phyloP scores from a whole-genome alignment of 2,329 filamentous ascomycete genomes.

The Phaeosphaeria sp. region DNA sequence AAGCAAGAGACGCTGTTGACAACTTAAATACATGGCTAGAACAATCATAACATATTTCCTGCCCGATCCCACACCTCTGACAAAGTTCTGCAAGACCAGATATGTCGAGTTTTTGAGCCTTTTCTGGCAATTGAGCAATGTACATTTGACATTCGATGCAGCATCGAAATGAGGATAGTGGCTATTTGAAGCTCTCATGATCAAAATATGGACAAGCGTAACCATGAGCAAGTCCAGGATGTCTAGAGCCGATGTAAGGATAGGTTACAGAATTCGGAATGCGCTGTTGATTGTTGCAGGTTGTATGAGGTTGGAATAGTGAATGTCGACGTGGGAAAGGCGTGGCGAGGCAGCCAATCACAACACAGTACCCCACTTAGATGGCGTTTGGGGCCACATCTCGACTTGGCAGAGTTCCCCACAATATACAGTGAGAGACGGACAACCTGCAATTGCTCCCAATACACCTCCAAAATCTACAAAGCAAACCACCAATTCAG shows the following conservation, averaged over 20 bases:
- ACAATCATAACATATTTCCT: too few relatives aligned
- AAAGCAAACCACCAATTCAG: not conserved
- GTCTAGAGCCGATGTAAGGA: not conserved
- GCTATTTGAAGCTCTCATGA: too few relatives aligned
- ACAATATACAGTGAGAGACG: slow-evolving; percentile 11
- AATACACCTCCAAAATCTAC: slow-evolving; percentile 3
- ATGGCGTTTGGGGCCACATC: slow-evolving; percentile 13
- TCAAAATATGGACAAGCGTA: too few relatives aligned
- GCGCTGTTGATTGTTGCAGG: not conserved
- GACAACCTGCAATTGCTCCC: slow-evolving; percentile 3
- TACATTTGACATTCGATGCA: too few relatives aligned
- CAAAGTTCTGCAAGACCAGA: too few relatives aligned
- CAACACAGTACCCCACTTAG: not conserved
- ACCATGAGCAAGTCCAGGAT: not conserved
- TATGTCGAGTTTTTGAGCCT: too few relatives aligned
- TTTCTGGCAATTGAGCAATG: too few relatives aligned
- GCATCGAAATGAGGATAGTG: too few relatives aligned
- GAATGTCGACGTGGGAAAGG: not conserved
- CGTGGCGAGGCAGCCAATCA: slow-evolving; percentile 7
- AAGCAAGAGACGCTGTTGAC: too few relatives aligned
- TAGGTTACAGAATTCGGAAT: not conserved
- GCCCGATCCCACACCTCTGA: too few relatives aligned
- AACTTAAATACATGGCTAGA: too few relatives aligned
- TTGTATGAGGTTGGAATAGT: not conserved
- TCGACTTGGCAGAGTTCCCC: slow-evolving; percentile 26